phyloP scores from a whole-genome alignment of 305 asterid genomes.

The Coffea humblotiana region DNA sequence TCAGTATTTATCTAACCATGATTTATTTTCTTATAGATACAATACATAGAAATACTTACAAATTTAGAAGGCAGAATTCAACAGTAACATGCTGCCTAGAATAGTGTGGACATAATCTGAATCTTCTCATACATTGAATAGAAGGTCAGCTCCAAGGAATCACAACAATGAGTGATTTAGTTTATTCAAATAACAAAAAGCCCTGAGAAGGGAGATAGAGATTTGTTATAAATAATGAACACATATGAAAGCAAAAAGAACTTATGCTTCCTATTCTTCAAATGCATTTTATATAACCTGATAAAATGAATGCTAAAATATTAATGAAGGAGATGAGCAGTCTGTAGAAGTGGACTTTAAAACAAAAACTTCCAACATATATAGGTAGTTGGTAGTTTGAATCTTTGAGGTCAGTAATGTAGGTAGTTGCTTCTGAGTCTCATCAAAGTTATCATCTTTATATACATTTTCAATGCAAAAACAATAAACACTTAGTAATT shows the following conservation, averaged over 20 bases:
- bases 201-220: slow-evolving; percentile 51
- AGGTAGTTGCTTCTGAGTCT: slow-evolving; percentile 74
- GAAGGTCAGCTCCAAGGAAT: slow-evolving; percentile 94
- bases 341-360: not conserved
- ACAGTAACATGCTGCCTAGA: slow-evolving; percentile 52
- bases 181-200: slow-evolving; percentile 86
- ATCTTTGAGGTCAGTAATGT: slow-evolving; percentile 87
- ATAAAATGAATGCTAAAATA: too few species aligned
- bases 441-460: slow-evolving; percentile 81
- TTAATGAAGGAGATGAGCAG: not conserved
- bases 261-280: not conserved
- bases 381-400: too few species aligned
- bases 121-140: slow-evolving; percentile 88
- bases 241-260: not conserved
- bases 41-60: not conserved
- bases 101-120: slow-evolving; percentile 91
- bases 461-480: slow-evolving; percentile 77
- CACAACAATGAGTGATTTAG: slow-evolving; percentile 80
- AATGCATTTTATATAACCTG: not conserved
- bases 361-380: not conserved
- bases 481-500: not conserved
- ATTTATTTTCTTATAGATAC: not conserved
- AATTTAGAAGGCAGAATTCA: not conserved
- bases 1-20: not conserved
- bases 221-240: not conserved